phyloP scores from a whole-genome alignment of 73 alveolate species.

The Halteria grandinella region DNA sequence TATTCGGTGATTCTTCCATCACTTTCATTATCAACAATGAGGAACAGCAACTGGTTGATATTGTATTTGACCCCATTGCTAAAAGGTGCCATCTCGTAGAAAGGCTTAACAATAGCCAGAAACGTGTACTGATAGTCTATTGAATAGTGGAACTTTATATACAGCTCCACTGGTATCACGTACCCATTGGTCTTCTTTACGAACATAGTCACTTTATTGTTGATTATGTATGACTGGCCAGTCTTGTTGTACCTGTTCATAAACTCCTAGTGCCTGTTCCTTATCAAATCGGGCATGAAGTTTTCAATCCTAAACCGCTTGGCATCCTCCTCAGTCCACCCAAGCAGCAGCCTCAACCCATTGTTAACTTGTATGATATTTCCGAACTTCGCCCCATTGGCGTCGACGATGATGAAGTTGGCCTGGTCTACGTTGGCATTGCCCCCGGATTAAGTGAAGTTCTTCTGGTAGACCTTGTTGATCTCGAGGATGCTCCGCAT shows the following conservation, averaged over 20 bases:
- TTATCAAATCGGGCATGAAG: slow-evolving; percentile 15
- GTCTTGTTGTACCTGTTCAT: slow-evolving; percentile 7
- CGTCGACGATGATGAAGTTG: slow-evolving; percentile 2
- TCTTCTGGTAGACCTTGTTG: slow-evolving; percentile 9
- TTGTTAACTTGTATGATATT: neutral
- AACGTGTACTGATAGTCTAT: slow-evolving; percentile 1
- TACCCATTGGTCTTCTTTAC: slow-evolving; percentile 7
- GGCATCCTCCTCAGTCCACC: slow-evolving; percentile 8
- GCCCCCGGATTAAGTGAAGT: neutral
- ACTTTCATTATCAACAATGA: neutral
- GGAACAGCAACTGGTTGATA: neutral
- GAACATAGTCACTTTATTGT: slow-evolving; percentile 3
- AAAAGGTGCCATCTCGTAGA: slow-evolving; percentile 14
- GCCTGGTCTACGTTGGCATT: neutral
- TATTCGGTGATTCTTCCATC: slow-evolving; percentile 23
- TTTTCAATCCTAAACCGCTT: neutral
- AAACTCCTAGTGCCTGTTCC: neutral
- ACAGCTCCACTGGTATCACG: neutral
- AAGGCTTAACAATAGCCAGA: slow-evolving; percentile 11
- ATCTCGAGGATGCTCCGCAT: slow-evolving; percentile 7
- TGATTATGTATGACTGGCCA: neutral
- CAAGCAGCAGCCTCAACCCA: neutral
- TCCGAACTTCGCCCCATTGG: slow-evolving; percentile 3
- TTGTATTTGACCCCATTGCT: slow-evolving; percentile 1
- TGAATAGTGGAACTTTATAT: slow-evolving; percentile 8